These are phyloP conservation scores for Glaciozyma martinii DNA, from an alignment of 768 basidiomycete genomes.

Conservation along the genomic window DNA sequence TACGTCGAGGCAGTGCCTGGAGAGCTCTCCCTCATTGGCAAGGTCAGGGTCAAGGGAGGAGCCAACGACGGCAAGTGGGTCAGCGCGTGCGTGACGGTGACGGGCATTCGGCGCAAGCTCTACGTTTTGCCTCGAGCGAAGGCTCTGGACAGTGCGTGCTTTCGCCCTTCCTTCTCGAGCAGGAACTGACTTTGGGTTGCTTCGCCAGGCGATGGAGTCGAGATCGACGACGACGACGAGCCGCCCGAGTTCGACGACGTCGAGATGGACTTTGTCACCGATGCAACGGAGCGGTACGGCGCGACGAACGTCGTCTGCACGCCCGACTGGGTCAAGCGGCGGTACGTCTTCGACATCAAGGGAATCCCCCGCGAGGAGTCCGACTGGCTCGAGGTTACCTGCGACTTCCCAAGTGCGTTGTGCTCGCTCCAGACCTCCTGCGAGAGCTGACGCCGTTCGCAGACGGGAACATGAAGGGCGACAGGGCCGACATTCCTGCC, in stretches of 20 bases:
- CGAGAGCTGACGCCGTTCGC: not conserved
- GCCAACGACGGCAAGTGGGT: constrained; percentile 47
- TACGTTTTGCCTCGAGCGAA: constrained; percentile 69
- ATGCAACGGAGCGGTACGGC: constrained; percentile 54
- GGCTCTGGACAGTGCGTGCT: constrained; percentile 15
- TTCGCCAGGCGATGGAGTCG: constrained; percentile 20
- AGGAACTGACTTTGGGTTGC: not conserved
- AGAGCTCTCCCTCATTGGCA: constrained; percentile 78
- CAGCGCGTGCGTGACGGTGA: constrained; percentile 77
- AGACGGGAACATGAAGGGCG: not conserved
- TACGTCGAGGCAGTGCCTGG: constrained; percentile 68
- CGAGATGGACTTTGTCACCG: constrained; percentile 65
- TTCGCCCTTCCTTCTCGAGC: not conserved
- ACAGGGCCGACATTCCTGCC: constrained; percentile 52
- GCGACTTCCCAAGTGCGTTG: constrained; percentile 68
- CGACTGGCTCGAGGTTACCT: constrained; percentile 88
- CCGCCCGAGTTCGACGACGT: constrained; percentile 75
- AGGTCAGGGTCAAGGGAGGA: constrained; percentile 64
- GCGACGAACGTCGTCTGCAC: constrained; percentile 72
- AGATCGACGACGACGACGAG: constrained; percentile 46
- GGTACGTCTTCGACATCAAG: constrained; percentile 82
- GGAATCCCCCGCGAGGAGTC: constrained; percentile 67
- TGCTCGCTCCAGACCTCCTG: not conserved
- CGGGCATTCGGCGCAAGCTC: constrained; percentile 78
- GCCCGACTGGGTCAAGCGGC: constrained; percentile 60